These are phyloP conservation scores for Dactylellina haptotyla DNA, from an alignment of 2,329 filamentous ascomycete species.

Conservation along the genomic window DNA sequence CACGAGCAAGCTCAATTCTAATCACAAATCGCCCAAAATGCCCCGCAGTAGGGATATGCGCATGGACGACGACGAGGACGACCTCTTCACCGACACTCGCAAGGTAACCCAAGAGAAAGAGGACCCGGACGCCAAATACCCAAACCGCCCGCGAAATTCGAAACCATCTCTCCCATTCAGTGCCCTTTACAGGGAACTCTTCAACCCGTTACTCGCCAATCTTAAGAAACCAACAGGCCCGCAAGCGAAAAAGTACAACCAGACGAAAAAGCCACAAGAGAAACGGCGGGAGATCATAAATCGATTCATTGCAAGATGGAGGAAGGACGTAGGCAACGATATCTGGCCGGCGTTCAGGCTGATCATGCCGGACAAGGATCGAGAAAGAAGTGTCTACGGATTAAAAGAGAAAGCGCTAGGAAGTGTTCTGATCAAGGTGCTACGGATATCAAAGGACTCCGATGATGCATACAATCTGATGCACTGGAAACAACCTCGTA, in stretches of 20 bases:
- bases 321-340: slow-evolving; percentile 86
- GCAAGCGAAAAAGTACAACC: slow-evolving; percentile 66
- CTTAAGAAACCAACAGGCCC: slow-evolving; percentile 75
- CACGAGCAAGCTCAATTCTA: not conserved
- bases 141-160: slow-evolving; percentile 82
- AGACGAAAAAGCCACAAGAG: slow-evolving; percentile 70
- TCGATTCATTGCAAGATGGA: slow-evolving; percentile 86
- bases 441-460: slow-evolving; percentile 90
- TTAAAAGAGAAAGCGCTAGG: slow-evolving; percentile 92
- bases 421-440: slow-evolving; percentile 87
- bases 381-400: slow-evolving; percentile 87
- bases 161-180: slow-evolving; percentile 80
- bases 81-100: slow-evolving; percentile 55
- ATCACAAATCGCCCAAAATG: too few species aligned
- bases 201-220: slow-evolving; percentile 82
- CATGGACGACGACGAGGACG: slow-evolving; percentile 42
- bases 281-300: slow-evolving; percentile 82
- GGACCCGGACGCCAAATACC: slow-evolving; percentile 70
- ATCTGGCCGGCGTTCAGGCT: slow-evolving; percentile 92
- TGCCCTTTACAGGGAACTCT: slow-evolving; percentile 78
- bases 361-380: slow-evolving; percentile 87
- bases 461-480: slow-evolving; percentile 86
- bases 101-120: slow-evolving; percentile 47
- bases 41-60: slow-evolving; percentile 43
- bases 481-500: slow-evolving; percentile 90